These are phyloP conservation scores for Nicotiana paniculata DNA, from an alignment of 257 asterid species.

Conservation along the genomic window DNA sequence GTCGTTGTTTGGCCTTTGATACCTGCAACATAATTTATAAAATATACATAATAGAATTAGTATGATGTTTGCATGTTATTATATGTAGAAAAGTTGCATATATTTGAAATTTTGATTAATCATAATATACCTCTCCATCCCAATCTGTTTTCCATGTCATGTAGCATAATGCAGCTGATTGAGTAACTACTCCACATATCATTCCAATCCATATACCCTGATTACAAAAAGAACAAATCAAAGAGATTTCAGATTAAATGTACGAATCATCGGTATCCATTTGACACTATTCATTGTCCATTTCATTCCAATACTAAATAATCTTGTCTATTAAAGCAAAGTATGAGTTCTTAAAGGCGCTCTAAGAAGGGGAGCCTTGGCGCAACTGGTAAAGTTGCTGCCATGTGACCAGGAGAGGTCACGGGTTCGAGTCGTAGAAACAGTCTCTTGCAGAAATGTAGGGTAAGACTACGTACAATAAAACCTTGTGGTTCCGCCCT, in stretches of 20 bases:
- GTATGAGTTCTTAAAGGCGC: neutral
- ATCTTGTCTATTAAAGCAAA: neutral
- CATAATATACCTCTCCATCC: conserved; percentile 40
- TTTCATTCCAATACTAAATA: neutral
- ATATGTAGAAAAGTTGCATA: neutral
- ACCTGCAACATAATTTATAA: neutral
- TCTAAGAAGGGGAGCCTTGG: neutral
- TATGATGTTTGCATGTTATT: neutral
- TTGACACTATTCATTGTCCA: neutral
- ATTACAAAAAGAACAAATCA: neutral
- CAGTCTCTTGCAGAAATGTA: no score
- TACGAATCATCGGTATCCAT: neutral
- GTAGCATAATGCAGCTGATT: conserved; percentile 58
- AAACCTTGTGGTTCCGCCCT: no score
- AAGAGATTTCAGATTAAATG: neutral
- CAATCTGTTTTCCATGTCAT: conserved; percentile 75
- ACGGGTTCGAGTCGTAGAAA: no score
- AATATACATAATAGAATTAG: neutral
- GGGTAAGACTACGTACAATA: no score
- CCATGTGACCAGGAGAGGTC: no score
- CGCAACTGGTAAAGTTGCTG: no score
- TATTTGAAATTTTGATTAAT: neutral
- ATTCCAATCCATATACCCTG: conserved; percentile 94
- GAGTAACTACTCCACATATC: conserved; percentile 54
- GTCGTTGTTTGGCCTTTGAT: conserved; percentile 4